Evolutionary conservation across 2,329 filamentous ascomycete species (phyloP), one percentile per base, ranked within the genome.

Genomic region (Akanthomyces muscarius): DNA sequence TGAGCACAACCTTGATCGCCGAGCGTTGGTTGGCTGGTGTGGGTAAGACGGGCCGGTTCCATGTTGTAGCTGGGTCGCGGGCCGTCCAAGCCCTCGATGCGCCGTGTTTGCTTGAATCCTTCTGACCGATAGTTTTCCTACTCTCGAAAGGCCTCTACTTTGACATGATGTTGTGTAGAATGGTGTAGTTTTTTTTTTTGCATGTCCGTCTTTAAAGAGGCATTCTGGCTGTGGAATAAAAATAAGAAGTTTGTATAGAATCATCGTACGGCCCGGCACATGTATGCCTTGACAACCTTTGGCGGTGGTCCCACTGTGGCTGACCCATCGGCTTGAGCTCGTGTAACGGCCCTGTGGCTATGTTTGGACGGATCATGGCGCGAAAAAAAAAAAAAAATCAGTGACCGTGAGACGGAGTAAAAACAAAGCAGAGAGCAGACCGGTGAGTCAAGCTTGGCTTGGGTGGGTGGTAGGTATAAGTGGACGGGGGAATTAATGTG

Each of bases 1-100:
- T 23, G 53, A 18, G 54, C 54, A 57, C 54, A 33, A 57, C 42
- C 54, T 57, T 57, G 54, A 56, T 56, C 53, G 53, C 53, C 18
- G 53, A 13, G 33, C 23, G 38, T 8, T 56, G 41, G 41, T 56
- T 56, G 53, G 53, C 41, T 56, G 53, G 53, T 55, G 36, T 44
- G 50, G 21, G 21, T 41, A 25, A 53, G 52, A 38, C 38, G 52
- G 36, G 52, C 52, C 21, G 52, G 38, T 55, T 42, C 52, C 52
- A 42, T 28, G 50, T 36, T 28, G 16, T n/a, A 54, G 10, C 23
- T 28, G 13, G 2, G 21, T 48, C 7, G 45, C 45, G 45, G 23
- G 23, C 45, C 23, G 11, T 41, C 38, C 38, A 41, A 41, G 38
- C 5, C 45, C 25, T 48, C 14, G 45, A 18, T 18, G 23, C 28